Conservation (phyloP, 345 rosid species). For the Gossypium thurberi region DNA sequence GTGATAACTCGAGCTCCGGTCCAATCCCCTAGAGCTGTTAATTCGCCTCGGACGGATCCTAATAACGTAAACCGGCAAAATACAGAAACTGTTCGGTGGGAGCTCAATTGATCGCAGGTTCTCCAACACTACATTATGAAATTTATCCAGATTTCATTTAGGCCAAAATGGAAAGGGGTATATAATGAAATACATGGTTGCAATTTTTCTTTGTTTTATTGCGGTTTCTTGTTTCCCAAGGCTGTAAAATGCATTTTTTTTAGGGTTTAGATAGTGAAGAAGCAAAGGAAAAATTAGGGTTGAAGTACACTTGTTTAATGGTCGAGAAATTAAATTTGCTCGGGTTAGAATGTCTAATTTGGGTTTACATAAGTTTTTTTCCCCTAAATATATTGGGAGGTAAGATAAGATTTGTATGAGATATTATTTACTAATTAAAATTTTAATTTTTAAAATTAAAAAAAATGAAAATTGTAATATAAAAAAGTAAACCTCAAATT, state of each 20-base stretch:
- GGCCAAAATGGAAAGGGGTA: not conserved
- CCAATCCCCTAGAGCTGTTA: constrained; percentile 24
- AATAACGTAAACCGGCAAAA: constrained; percentile 11
- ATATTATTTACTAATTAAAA: too few species aligned
- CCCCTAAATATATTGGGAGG: too few species aligned
- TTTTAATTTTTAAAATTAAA: too few species aligned
- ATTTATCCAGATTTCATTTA: not conserved
- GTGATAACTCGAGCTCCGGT: constrained; percentile 27
- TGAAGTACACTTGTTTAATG: too few species aligned
- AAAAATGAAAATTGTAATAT: too few species aligned
- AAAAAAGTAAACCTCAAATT: too few species aligned
- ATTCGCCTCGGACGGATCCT: constrained; percentile 12
- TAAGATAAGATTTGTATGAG: too few species aligned
- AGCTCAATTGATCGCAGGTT: not conserved
- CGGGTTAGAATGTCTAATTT: too few species aligned
- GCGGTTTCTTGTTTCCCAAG: not conserved
- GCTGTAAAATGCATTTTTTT: not conserved
- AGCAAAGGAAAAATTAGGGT: too few species aligned
- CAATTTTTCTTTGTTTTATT: not conserved
- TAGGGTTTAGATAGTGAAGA: not conserved
- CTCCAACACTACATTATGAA: not conserved
- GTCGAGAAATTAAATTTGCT: too few species aligned
- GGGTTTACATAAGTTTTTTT: too few species aligned
- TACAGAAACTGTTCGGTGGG: constrained; percentile 14
- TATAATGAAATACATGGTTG: not conserved